phyloP scores from a whole-genome alignment of 2,329 filamentous ascomycete species.

The Trichophaea hybrida region DNA sequence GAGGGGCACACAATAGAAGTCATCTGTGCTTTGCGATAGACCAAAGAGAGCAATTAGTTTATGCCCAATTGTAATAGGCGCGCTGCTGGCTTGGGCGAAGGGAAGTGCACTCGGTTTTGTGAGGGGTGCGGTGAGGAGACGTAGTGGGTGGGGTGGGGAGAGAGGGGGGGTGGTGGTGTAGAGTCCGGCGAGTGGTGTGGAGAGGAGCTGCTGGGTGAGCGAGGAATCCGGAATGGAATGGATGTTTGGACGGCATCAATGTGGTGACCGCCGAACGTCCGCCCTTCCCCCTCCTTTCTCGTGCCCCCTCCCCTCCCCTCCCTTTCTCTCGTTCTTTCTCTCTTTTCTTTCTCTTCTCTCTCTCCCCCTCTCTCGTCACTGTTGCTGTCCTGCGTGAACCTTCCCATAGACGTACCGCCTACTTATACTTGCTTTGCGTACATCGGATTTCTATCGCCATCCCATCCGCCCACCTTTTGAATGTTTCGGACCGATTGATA shows the following conservation, averaged over 20 bases:
- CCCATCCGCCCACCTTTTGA: conserved; percentile 8
- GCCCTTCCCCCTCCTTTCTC: not conserved
- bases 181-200: no score
- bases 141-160: not conserved
- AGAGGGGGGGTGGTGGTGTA: no score
- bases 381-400: not conserved
- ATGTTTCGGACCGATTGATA: not conserved
- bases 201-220: not conserved
- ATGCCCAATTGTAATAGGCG: no score
- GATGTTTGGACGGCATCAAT: not conserved
- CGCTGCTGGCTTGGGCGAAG: no score
- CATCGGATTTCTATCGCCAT: not conserved
- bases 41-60: no score
- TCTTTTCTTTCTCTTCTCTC: not conserved
- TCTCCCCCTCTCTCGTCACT: not conserved
- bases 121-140: not conserved
- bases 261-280: not conserved
- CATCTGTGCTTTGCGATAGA: no score
- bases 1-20: no score
- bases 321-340: conserved; percentile 1
- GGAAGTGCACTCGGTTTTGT: not conserved
- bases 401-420: not conserved
- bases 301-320: not conserved
- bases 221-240: not conserved
- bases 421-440: not conserved